Evolutionary conservation across 495 filamentous ascomycete genomes (phyloP).

Genomic region (Usnea hakonensis): DNA sequence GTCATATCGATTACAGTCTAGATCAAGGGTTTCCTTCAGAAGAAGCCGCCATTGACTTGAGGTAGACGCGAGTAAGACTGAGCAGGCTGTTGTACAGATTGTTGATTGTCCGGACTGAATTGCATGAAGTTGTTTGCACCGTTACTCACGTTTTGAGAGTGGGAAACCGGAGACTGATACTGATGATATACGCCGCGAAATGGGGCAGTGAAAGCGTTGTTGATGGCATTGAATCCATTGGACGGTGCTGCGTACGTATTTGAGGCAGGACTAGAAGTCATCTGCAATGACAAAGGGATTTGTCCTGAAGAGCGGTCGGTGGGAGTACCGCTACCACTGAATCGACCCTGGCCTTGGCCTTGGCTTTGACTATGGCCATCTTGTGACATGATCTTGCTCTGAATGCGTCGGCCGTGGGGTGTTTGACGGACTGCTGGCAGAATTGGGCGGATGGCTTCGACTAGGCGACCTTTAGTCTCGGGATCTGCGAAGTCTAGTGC

Average conservation of each 20-base stretch:
- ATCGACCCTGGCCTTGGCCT: constrained; percentile 24
- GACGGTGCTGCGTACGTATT: constrained; percentile 13
- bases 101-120: constrained; percentile 17
- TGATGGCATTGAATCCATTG: constrained; percentile 19
- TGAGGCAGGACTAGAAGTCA: constrained; percentile 12
- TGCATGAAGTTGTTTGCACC: constrained; percentile 19
- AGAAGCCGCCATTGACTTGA: constrained; percentile 24
- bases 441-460: constrained; percentile 76
- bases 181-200: constrained; percentile 15
- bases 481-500: constrained; percentile 78
- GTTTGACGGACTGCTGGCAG: constrained; percentile 75
- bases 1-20: constrained; percentile 19
- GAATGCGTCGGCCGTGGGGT: constrained; percentile 87
- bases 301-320: constrained; percentile 24
- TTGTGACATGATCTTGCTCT: constrained; percentile 62
- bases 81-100: constrained; percentile 21
- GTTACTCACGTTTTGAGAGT: constrained; percentile 20
- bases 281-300: constrained; percentile 21
- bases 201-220: constrained; percentile 13
- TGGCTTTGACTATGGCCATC: constrained; percentile 34
- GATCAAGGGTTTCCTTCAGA: constrained; percentile 13
- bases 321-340: constrained; percentile 23
- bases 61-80: constrained; percentile 21
- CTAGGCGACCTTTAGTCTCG: constrained; percentile 59
- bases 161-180: constrained; percentile 12